Conservation (phyloP, 305 asterid species). For the Ajuga reptans region DNA sequence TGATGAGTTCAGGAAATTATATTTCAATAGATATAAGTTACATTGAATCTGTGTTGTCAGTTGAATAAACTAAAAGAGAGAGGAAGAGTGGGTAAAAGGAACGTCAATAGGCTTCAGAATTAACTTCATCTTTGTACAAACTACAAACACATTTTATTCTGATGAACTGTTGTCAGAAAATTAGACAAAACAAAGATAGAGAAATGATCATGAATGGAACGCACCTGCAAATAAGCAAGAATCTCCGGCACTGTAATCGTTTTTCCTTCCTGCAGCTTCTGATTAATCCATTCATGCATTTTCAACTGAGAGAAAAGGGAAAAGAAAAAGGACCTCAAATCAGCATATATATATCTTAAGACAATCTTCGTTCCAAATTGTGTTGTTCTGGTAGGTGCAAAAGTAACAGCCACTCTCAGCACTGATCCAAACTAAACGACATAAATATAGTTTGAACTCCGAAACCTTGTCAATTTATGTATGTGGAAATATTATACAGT, state of each 20-base stretch:
- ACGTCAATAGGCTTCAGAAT: background rate
- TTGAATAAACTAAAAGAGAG: background rate
- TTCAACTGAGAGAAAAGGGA: background rate
- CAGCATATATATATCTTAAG: background rate
- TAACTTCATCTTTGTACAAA: background rate
- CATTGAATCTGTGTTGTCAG: background rate
- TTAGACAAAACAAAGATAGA: background rate
- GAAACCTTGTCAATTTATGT: background rate
- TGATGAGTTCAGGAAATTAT: background rate
- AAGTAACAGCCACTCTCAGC: background rate
- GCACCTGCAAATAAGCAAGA: constrained; percentile 16
- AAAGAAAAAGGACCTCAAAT: background rate
- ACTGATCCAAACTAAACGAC: background rate
- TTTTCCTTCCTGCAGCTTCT: constrained; percentile 16
- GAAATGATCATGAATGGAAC: background rate
- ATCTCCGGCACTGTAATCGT: constrained; percentile 9
- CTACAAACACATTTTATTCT: background rate
- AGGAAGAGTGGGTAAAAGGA: background rate
- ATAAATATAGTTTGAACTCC: background rate
- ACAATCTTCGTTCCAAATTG: background rate
- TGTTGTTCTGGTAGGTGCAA: background rate
- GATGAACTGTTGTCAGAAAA: background rate
- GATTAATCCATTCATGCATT: constrained; percentile 9
- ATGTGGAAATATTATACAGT: background rate
- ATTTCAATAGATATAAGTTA: background rate